Base-by-base conservation (phyloP, 495 filamentous ascomycete species). In the Elasticomyces elasticus region DNA sequence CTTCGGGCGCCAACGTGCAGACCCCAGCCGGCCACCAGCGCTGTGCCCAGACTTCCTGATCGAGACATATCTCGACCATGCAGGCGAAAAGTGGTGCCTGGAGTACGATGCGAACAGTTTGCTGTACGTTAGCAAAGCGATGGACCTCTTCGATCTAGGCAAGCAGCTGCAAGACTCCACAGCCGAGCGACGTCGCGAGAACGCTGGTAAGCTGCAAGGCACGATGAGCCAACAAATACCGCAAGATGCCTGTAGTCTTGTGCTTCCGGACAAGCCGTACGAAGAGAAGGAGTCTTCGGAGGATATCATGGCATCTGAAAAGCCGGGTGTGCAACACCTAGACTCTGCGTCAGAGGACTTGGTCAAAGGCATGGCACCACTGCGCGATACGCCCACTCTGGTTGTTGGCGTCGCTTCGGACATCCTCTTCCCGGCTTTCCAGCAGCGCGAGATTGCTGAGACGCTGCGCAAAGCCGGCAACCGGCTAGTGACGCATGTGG, bases 81-180 rank as follows among this genome's bases (percentile, higher is more conserved):
- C 92, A 1, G 92, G 92, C 40, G 92, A 99, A 74, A 99, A 99
- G 67, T 99, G 94, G 69, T 96, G 89, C 67, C 76, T 99, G n/a
- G 89, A 92, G 54, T 97, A 96, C 66, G 92, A 99, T 63, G 80
- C 92, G 19, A 99, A 99, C 71, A 95, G 89, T 66, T 75, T 97
- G 10, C 76, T 99, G 26, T 99, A 99, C 66, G 85, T 97, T 27
- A 94, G 87, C 61, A 99, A 99, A 69, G 94, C 94, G 12, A 99
- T 99, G 92, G 92, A 97, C 62, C 76, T 97, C 12, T 99, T 99
- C 66, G 92, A 99, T 65, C 78, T 99, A 0, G 91, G 92, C 30
- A 69, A 71, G 33, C 73, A 76, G 15, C 82, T 83, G 54, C 86
- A 85, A 63, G 58, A 61, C 17, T 69, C 67, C 33, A 81, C 81